phyloP scores from a whole-genome alignment of 371 early-diverging fungal genomes.

The Mucor velutinosus region DNA sequence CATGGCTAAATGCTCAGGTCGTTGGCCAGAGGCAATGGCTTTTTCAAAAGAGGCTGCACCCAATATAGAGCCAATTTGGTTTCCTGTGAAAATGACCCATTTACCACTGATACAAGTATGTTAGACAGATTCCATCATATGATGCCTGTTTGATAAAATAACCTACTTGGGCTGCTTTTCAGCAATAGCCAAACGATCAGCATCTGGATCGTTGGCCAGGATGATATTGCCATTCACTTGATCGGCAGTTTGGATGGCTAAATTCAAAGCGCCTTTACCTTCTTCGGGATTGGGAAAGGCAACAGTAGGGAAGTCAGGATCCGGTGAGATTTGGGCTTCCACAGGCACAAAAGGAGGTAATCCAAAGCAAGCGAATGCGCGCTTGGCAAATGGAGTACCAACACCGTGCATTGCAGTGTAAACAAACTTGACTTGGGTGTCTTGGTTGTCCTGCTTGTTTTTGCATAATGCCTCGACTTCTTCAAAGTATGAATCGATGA shows the following conservation, averaged over 20 bases:
- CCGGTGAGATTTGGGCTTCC: conserved; percentile 73
- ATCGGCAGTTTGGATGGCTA: conserved; percentile 82
- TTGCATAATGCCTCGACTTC: conserved; percentile 53
- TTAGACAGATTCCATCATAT: background rate
- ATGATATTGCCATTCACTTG: conserved; percentile 62
- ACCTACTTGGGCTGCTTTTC: conserved; percentile 65
- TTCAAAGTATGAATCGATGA: conserved; percentile 75
- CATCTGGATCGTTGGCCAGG: conserved; percentile 98
- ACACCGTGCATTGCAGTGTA: conserved; percentile 98
- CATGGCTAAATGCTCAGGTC: conserved; percentile 70
- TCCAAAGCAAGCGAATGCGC: conserved; percentile 70
- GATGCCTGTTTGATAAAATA: background rate
- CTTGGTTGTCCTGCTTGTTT: conserved; percentile 49
- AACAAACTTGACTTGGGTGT: conserved; percentile 65
- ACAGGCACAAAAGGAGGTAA: conserved; percentile 69
- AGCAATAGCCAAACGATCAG: conserved; percentile 93
- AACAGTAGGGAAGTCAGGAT: conserved; percentile 95
- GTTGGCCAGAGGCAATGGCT: conserved; percentile 54
- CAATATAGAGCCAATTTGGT: conserved; percentile 89
- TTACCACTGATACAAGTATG: conserved; percentile 41
- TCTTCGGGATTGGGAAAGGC: conserved; percentile 95
- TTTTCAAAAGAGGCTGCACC: conserved; percentile 75
- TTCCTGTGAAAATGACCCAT: conserved; percentile 89
- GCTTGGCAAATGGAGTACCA: conserved; percentile 76
- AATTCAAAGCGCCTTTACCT: conserved; percentile 78